A percentile compares a stretch with the other conserved stretches of the same genome.
phyloP scores from a whole-genome alignment of 169 alveolate species.

The Toxoplasma gondii region DNA sequence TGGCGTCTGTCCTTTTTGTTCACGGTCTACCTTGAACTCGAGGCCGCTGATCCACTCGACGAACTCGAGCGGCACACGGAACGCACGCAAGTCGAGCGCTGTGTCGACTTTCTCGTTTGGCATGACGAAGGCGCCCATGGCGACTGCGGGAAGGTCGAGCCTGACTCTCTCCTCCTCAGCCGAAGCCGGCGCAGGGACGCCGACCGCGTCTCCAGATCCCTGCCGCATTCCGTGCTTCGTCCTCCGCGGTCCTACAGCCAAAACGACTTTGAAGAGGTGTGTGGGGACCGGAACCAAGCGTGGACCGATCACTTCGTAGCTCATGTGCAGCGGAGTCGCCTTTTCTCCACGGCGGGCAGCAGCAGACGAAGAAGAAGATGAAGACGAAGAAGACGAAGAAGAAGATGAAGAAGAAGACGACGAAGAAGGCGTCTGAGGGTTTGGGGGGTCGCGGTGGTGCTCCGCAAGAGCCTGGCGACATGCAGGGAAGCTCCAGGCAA shows the following conservation, averaged over 20 bases:
- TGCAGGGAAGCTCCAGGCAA: background rate
- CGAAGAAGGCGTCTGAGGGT: background rate
- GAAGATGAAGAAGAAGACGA: background rate
- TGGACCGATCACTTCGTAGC: background rate
- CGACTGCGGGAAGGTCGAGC: background rate
- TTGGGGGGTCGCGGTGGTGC: too few species aligned
- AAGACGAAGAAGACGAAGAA: background rate
- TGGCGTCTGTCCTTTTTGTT: too few species aligned
- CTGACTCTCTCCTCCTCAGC: background rate
- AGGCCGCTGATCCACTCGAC: constrained; percentile 27
- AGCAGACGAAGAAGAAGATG: background rate
- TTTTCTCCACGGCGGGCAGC: background rate
- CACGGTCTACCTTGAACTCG: background rate
- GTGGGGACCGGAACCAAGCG: constrained; percentile 27
- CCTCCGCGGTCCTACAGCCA: background rate
- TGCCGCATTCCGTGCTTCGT: background rate
- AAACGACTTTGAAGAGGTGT: background rate
- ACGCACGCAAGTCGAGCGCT: background rate
- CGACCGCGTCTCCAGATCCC: background rate
- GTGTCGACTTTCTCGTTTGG: background rate
- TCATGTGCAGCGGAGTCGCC: background rate
- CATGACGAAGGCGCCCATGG: background rate
- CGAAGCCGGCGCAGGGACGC: background rate
- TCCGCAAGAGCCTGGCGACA: background rate
- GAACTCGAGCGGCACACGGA: constrained; percentile 4